These are phyloP conservation scores for Fonsecaea erecta DNA, from an alignment of 2,329 filamentous ascomycete species.

Conservation along the genomic window DNA sequence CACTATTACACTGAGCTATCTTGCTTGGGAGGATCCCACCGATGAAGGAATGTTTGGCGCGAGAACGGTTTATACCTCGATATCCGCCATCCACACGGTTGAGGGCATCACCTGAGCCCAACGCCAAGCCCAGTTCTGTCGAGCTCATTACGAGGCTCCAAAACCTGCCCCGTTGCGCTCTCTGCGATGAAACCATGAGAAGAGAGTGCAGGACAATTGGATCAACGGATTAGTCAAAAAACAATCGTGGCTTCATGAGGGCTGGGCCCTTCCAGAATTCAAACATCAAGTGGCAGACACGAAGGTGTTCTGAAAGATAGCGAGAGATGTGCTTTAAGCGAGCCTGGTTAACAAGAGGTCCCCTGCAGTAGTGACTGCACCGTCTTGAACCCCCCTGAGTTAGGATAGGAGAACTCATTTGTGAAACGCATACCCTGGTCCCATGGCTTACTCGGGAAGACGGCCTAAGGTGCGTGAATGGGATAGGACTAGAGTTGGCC, in stretches of 20 bases:
- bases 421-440: slow-evolving; percentile 17
- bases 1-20: neutral
- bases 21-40: neutral
- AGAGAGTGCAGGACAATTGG: neutral
- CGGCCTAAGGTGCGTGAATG: slow-evolving; percentile 2
- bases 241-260: neutral
- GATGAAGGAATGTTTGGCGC: neutral
- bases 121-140: no score
- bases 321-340: slow-evolving; percentile 4
- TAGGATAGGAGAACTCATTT: slow-evolving; percentile 10
- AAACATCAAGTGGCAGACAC: neutral
- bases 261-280: neutral
- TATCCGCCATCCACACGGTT: no score
- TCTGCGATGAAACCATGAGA: neutral
- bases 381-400: slow-evolving; percentile 11
- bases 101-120: neutral
- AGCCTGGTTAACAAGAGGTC: slow-evolving; percentile 8
- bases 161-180: neutral
- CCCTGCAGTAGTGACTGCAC: slow-evolving; percentile 14
- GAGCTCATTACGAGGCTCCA: neutral
- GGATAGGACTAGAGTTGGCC: neutral
- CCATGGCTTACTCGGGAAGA: slow-evolving; percentile 12
- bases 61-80: no score
- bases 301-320: neutral
- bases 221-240: neutral